Base-by-base conservation (phyloP, 2,329 filamentous ascomycete species). In the Aschersonia sp. region DNA sequence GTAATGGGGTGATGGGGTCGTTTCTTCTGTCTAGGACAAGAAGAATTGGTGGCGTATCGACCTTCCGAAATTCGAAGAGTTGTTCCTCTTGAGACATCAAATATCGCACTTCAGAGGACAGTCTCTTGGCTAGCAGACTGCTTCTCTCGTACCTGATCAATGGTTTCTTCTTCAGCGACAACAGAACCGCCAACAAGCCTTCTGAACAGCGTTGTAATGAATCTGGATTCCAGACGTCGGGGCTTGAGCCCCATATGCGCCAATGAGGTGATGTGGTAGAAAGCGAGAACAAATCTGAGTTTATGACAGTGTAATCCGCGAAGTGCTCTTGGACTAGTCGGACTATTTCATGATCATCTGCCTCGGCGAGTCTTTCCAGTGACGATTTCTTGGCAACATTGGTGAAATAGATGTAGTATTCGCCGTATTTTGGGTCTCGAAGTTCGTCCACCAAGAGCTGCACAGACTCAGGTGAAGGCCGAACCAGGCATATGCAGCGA, bases 351-450 rank as follows among this genome's bases (percentile, higher is more conserved):
- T 98, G 89, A 56, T 96, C 89, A 62, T 98, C 92, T 30, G 92
- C 89, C 71, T 98, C 94, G 35, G 92, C 92, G 43, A 98, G 72
- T 43, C 92, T 80, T 64, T 98, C 92, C 30, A 98, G 73, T 0
- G 91, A 86, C 2, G 92, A 97, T 67, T 98, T 98, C 65, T 94
- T 94, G 60, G 92, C 83, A 50, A 98, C 85, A 63, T 98, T 98
- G 72, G 89, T 97, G 65, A 98, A 95, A 65, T 94, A 96, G 49
- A 98, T 77, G 60, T 94, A 81, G 67, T 98, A 98, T 69, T 98
- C 92, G 54, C 92, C 91, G 58, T 98, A 98, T 62, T 89, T 96
- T 4, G 92, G 94, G 45, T 97, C 91, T 51, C 92, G 79, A 48
- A 98, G 75, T 69, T 98, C 92, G 60, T 98, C 92, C 56, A 98